Conservation (phyloP, 23 red algal genomes). For the Chondrus crispus region DNA sequence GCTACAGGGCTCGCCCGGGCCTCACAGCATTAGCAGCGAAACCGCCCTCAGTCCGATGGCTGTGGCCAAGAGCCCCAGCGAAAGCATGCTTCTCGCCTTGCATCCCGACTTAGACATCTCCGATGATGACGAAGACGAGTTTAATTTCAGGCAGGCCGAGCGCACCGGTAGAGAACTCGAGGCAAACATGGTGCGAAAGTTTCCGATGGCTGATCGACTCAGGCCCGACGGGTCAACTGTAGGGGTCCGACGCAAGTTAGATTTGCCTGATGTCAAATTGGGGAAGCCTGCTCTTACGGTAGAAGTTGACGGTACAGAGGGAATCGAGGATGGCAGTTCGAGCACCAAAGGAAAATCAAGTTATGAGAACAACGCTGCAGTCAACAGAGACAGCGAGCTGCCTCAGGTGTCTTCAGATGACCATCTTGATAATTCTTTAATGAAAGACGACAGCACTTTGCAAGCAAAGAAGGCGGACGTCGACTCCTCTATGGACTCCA, state of each 20-base stretch:
- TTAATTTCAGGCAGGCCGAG: background rate
- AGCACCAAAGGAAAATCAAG: too few species aligned
- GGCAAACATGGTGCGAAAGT: background rate
- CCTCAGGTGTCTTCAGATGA: too few species aligned
- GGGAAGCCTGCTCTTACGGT: background rate
- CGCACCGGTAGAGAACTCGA: background rate
- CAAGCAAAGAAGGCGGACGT: too few species aligned
- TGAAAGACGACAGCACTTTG: too few species aligned
- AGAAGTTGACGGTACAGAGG: too few species aligned
- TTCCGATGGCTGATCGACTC: too few species aligned
- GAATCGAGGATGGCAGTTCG: too few species aligned
- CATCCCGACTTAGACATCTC: background rate
- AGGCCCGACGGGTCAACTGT: background rate
- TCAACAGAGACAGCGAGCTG: too few species aligned
- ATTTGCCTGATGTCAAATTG: background rate
- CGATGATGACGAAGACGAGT: constrained; percentile 7
- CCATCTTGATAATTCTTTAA: too few species aligned
- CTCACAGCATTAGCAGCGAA: background rate
- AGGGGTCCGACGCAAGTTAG: too few species aligned
- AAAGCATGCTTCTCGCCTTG: background rate
- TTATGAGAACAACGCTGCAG: too few species aligned
- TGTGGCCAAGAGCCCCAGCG: background rate
- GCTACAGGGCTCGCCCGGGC: background rate
- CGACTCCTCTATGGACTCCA: too few species aligned
- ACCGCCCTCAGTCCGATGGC: background rate